Evolutionary conservation across 1,284 basidiomycete genomes (phyloP), one percentile per base, ranked within the genome.

Genomic region (Heterobasidion parviporum): DNA sequence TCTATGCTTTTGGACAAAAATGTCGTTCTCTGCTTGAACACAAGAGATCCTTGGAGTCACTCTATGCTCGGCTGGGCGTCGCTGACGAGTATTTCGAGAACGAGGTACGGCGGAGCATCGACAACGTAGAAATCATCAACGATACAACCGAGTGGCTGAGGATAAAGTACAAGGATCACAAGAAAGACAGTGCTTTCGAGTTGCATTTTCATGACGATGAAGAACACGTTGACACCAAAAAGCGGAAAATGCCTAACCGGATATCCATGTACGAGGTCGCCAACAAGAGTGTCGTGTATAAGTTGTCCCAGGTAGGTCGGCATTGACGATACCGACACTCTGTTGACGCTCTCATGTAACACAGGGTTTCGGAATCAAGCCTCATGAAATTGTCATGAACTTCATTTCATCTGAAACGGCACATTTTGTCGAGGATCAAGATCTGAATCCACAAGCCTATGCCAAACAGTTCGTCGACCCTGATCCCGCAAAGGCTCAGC

Each of bases 131-230:
- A 70, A 83, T 93, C 61, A 89, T 97, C 10, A 87, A 91, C 0
- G 97, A 99, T 65, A 84, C 91, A 16, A 87, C 89, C 0, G 95
- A 97, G 64, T 99, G 94, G 93, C 71, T 99, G 50, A 75, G 81
- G 26, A 83, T 94, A 78, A 92, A 89, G 67, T 92, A 94, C 66
- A 86, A 85, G 66, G 81, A 84, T 58, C 83, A 85, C 66, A 80
- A 83, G 64, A 85, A 86, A 70, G 80, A 83, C 64, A 80, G 87
- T 56, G 74, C 73, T 6, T 66, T 72, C 26, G 81, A 83, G 45
- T 75, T 89, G 55, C 79, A 77, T 35, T 87, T 87, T 65, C 82
- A 87, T 59, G 86, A 88, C 61, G 87, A 90, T 54, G 78, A 83
- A 51, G 78, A 81, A 55, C 72, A 67, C 20, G 63, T 67, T 7